Conservation (phyloP, 2,329 filamentous ascomycete genomes). For the Pestalotiopsis sp. region DNA sequence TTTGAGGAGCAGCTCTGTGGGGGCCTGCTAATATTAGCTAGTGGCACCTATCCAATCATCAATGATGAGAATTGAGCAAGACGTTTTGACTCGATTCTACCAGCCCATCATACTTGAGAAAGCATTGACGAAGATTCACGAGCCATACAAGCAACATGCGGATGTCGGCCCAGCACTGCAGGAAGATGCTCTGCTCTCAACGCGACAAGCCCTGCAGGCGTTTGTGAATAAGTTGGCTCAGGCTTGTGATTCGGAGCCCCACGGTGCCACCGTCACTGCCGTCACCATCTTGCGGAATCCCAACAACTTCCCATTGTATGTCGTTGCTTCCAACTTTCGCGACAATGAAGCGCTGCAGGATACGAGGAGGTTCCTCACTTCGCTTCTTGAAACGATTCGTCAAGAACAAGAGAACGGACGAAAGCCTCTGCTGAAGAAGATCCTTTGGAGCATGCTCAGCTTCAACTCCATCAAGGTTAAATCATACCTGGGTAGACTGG, state of each 20-base stretch:
- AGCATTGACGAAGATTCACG: slow-evolving; percentile 4
- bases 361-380: not conserved
- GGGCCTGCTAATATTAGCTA: not conserved
- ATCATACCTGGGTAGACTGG: slow-evolving; percentile 9
- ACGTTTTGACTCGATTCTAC: slow-evolving; percentile 2
- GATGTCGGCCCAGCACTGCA: not conserved
- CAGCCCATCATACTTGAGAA: slow-evolving; percentile 11
- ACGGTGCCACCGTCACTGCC: slow-evolving; percentile 11
- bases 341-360: not conserved
- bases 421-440: slow-evolving; percentile 8
- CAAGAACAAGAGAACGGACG: not conserved
- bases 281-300: not conserved
- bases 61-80: not conserved
- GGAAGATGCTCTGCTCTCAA: slow-evolving; percentile 5
- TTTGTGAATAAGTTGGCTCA: slow-evolving; percentile 14
- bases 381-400: slow-evolving; percentile 4
- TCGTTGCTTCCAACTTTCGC: slow-evolving; percentile 11
- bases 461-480: slow-evolving; percentile 8
- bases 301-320: not conserved
- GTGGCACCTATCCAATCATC: not conserved
- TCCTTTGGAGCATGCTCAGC: slow-evolving; percentile 6
- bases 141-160: not conserved
- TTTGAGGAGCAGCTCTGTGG: too few relatives aligned
- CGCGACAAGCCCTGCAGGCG: not conserved
- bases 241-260: slow-evolving; percentile 6